Evolutionary conservation across 2,329 filamentous ascomycete genomes (phyloP), one percentile per base, ranked within the genome.

Genomic region (Endocalyx cinctus): DNA sequence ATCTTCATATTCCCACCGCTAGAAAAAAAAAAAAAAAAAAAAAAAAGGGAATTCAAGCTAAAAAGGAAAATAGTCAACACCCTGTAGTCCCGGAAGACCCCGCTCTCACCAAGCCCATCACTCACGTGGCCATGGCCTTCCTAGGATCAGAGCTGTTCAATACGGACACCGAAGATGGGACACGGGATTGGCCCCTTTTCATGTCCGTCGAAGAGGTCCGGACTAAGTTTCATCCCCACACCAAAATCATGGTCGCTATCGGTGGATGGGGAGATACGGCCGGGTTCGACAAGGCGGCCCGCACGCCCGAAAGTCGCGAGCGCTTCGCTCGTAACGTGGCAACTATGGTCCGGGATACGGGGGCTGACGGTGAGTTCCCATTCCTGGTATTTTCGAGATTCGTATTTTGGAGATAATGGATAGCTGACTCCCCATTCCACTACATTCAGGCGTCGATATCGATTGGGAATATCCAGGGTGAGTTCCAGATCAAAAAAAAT

Each of bases 221-320:
- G 13, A 58, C 59, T 17, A 61, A 74, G 14, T 82, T 78, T 35
- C 52, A 64, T 10, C 52, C 68, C 0, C 66, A 63, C 5, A 69
- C 71, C 31, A 77, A 82, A 52, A 57, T 82, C 12, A 73, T 79
- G 66, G 68, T 83, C 38, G 72, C 79, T 13, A 70, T 84, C 27
- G 80, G 79, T 11, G 79, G 79, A 17, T 83, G 79, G 78, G 79
- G 72, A 2, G 77, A 82, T 37, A 73, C 70, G 0, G 48, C 52
- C 10, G 78, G 77, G 0, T 82, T 82, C 51, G 60, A 64, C 4
- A 48, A 38, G 2, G 76, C 64, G 3, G 67, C 69, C 4, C 67
- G 65, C 25, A 67, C 65, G 2, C 62, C 72, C 2, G 50, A 57
- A 7, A 64, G 57, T 6, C 71, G 75, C 1, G 51, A 63, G 27